Evolutionary conservation across 495 filamentous ascomycete genomes (phyloP).

Genomic region (Talaromyces stipitatus): DNA sequence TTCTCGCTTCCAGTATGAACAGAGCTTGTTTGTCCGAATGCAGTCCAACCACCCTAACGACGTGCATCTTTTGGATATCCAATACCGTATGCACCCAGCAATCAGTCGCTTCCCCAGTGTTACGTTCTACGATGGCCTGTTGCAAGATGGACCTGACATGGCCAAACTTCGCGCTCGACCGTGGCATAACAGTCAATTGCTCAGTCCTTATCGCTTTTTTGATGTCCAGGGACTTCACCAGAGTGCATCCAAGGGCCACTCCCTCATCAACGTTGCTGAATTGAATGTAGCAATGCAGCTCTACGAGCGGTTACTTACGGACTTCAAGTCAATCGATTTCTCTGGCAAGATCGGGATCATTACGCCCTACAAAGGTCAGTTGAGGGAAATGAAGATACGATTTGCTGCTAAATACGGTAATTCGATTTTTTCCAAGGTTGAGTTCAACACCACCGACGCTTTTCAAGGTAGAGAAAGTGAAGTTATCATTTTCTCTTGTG

Average conservation of each 20-base stretch:
- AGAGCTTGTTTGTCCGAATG: slow-evolving; percentile 97
- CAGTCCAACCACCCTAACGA: slow-evolving; percentile 80
- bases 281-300: slow-evolving; percentile 76
- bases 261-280: slow-evolving; percentile 83
- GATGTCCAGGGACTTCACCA: slow-evolving; percentile 86
- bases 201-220: slow-evolving; percentile 96
- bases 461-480: slow-evolving; percentile 97
- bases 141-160: slow-evolving; percentile 83
- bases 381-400: slow-evolving; percentile 65
- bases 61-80: slow-evolving; percentile 90
- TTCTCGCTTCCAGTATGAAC: slow-evolving; percentile 88
- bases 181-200: slow-evolving; percentile 75
- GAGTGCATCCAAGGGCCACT: slow-evolving; percentile 68
- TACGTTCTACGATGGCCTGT: slow-evolving; percentile 83
- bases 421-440: slow-evolving; percentile 64
- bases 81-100: slow-evolving; percentile 98
- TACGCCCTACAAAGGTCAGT: slow-evolving; percentile 90
- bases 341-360: slow-evolving; percentile 89
- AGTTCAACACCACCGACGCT: slow-evolving; percentile 98
- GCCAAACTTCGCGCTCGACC: slow-evolving; percentile 60
- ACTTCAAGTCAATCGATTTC: slow-evolving; percentile 62
- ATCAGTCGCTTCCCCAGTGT: slow-evolving; percentile 85
- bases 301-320: slow-evolving; percentile 65
- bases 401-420: slow-evolving; percentile 69
- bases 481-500: slow-evolving; percentile 98